These are phyloP conservation scores for Nicotiana knightiana DNA, from an alignment of 257 asterid genomes.

Conservation along the genomic window DNA sequence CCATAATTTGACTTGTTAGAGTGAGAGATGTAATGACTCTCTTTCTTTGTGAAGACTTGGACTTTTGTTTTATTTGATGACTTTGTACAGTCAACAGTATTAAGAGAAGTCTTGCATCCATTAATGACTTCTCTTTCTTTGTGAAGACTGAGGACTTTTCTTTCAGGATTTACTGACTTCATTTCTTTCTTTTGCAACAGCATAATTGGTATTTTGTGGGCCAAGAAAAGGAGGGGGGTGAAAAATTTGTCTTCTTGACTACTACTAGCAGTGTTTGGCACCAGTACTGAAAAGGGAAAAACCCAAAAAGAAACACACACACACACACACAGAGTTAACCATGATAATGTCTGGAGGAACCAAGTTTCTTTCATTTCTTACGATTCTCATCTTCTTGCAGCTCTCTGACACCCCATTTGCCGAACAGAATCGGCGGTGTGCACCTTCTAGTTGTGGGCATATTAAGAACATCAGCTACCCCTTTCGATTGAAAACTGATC, in stretches of 20 bases:
- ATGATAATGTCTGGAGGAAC: not conserved
- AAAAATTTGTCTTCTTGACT: not conserved
- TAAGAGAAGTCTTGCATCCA: not conserved
- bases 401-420: not conserved
- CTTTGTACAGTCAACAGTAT: not conserved
- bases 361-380: not conserved
- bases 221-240: not conserved
- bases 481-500: slow-evolving; percentile 7
- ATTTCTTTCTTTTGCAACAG: no score
- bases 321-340: not conserved
- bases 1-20: not conserved
- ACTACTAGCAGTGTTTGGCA: not conserved
- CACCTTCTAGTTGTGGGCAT: slow-evolving; percentile 8
- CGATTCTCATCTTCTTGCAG: not conserved
- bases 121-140: not conserved
- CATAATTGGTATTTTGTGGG: not conserved
- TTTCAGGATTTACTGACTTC: no score
- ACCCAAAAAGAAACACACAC: no score
- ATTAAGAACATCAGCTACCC: slow-evolving; percentile 15
- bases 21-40: not conserved
- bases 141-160: no score
- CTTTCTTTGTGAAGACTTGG: not conserved
- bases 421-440: not conserved
- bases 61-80: not conserved
- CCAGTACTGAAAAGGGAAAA: no score